Evolutionary conservation across 129 eudicot species (phyloP), one percentile per base, ranked within the genome.

Genomic region (Flaveria trinervia): DNA sequence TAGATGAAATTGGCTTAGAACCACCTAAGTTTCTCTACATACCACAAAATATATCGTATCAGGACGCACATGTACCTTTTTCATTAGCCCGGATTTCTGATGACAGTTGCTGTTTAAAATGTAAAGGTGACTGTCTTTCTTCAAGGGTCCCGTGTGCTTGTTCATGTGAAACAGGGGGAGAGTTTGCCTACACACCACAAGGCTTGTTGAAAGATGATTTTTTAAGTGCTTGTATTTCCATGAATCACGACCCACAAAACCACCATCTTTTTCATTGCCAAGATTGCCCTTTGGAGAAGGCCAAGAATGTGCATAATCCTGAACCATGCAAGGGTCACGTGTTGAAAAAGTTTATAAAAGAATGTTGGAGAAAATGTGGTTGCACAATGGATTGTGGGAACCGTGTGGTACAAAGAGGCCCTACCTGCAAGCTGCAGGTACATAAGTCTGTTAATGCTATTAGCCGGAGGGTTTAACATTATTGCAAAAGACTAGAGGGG

Each of bases 281-380:
- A 43, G 91, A 82, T 46, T 93, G 98, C 86, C 96, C 92, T 0
- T 55, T 93, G 51, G 97, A 90, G 83, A 93, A 87, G 81, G 85
- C 83, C 9, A 90, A 79, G 60, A 84, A 82, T 70, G 77, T 17
- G 14, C 13, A 23, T 9, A 82, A 16, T 30, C 87, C 88, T 26
- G 87, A 82, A 84, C 62, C 79, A 43, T 93, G 97, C 83, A 88
- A 85, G 65, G 97, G 98, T n/a, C 98, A 93, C 23, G 15, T 84
- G 7, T 36, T 82, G 30, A 88, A 77, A 54, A 93, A 83, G 68
- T 93, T 90, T 61, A 88, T 93, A 12, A 90, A 90, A 73, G 98
- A 93, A 79, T 93, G 98, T 71, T 93, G 98, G 97, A 80, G 88
- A 50, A 93, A 90, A 87, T 93, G 98, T 79, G 89, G 96, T n/a